phyloP scores from a whole-genome alignment of 495 filamentous ascomycete genomes.

The Tuber brumale region DNA sequence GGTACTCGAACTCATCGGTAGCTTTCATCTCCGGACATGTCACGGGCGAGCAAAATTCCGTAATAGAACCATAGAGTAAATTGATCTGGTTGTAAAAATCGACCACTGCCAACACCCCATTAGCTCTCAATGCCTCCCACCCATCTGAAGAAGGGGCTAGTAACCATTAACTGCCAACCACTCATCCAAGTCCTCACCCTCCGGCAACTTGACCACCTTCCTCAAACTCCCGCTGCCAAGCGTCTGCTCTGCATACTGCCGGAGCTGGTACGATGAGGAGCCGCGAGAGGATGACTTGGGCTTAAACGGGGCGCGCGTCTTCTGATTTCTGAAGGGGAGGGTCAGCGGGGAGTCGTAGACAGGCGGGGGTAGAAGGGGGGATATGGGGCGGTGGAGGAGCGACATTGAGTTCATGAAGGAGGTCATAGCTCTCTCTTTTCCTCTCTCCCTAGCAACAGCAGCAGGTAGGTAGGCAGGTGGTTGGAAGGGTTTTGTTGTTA shows the following conservation, averaged over 20 bases:
- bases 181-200: slow-evolving; percentile 94
- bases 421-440: slow-evolving; percentile 42
- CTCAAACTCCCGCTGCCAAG: slow-evolving; percentile 88
- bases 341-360: slow-evolving; percentile 1
- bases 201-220: slow-evolving; percentile 92
- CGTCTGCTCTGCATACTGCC: slow-evolving; percentile 96
- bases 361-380: slow-evolving; percentile 9
- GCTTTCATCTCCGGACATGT: slow-evolving; percentile 99
- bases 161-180: slow-evolving; percentile 94
- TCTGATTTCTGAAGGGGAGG: slow-evolving; percentile 63
- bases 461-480: background rate
- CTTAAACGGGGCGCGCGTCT: slow-evolving; percentile 83
- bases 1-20: slow-evolving; percentile 98
- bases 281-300: slow-evolving; percentile 79
- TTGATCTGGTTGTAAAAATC: slow-evolving; percentile 99
- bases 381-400: slow-evolving; percentile 24
- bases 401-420: slow-evolving; percentile 53
- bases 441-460: background rate
- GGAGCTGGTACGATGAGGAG: slow-evolving; percentile 87
- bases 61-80: slow-evolving; percentile 95
- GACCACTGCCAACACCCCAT: slow-evolving; percentile 58
- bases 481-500: background rate
- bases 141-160: slow-evolving; percentile 33
- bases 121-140: slow-evolving; percentile 16
- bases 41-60: slow-evolving; percentile 95